A percentile compares a stretch with the other conserved stretches of the same genome.
These are phyloP conservation scores for Apiotrichum akiyoshidainum DNA, from an alignment of 1,284 basidiomycete species.

Conservation along the genomic window DNA sequence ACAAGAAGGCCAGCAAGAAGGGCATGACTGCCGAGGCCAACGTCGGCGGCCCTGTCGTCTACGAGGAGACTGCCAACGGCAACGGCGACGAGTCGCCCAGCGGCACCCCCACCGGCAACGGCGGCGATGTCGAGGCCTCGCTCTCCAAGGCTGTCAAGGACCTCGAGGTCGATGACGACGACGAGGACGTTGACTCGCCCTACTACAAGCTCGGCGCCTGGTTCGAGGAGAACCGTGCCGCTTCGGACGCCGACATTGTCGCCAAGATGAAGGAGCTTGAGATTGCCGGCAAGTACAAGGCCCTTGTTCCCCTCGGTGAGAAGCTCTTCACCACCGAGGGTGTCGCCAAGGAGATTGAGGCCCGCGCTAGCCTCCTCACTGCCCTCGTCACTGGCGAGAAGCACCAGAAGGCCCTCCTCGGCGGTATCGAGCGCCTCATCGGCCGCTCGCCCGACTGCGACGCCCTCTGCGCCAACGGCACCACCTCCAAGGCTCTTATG, in stretches of 20 bases:
- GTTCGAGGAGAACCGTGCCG: slow-evolving; percentile 70
- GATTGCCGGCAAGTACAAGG: slow-evolving; percentile 94
- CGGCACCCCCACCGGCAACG: slow-evolving; percentile 36
- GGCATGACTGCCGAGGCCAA: slow-evolving; percentile 49
- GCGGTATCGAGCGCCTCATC: slow-evolving; percentile 79
- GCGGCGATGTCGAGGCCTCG: slow-evolving; percentile 28
- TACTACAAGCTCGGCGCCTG: slow-evolving; percentile 80
- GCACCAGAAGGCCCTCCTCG: slow-evolving; percentile 90
- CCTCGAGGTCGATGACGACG: slow-evolving; percentile 73
- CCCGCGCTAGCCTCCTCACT: slow-evolving; percentile 70
- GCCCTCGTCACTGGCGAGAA: slow-evolving; percentile 74
- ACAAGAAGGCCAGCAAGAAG: slow-evolving; percentile 63
- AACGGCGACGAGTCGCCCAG: slow-evolving; percentile 20
- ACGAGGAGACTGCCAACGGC: slow-evolving; percentile 40
- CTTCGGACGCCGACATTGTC: slow-evolving; percentile 60
- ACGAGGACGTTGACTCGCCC: slow-evolving; percentile 81
- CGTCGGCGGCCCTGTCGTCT: slow-evolving; percentile 45
- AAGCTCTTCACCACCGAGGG: slow-evolving; percentile 75
- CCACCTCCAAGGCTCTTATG: slow-evolving; percentile 79
- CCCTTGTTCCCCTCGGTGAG: slow-evolving; percentile 78
- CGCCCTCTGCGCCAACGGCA: slow-evolving; percentile 35
- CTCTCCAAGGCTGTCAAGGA: slow-evolving; percentile 80
- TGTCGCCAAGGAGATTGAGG: slow-evolving; percentile 68
- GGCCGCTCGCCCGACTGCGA: slow-evolving; percentile 61
- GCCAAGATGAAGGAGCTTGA: slow-evolving; percentile 89